Conservation (phyloP, 352 stramenopile genomes). For the Paralagenidium karlingii region DNA sequence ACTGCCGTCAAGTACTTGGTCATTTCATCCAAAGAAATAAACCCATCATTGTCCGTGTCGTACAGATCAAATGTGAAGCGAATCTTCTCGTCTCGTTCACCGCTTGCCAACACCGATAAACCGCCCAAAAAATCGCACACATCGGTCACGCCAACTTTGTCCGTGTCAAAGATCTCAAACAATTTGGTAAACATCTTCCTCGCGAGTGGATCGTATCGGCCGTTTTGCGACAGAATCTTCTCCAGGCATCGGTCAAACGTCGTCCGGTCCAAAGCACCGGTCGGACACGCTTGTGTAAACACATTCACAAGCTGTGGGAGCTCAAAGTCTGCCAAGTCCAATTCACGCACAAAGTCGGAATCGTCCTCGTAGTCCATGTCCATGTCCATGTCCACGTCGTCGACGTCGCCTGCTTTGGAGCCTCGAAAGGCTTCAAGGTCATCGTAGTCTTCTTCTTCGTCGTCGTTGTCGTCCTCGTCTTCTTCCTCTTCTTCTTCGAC, state of each 20-base stretch:
- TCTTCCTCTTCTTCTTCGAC: too few relatives aligned
- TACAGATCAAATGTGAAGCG: conserved; percentile 77
- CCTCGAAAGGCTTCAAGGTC: too few relatives aligned
- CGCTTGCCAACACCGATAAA: conserved; percentile 68
- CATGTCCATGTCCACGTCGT: too few relatives aligned
- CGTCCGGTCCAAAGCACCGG: conserved; percentile 43
- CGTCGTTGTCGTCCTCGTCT: too few relatives aligned
- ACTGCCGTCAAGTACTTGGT: conserved; percentile 13
- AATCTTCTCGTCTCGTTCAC: conserved; percentile 78
- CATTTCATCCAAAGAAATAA: conserved; percentile 15
- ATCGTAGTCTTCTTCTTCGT: too few relatives aligned
- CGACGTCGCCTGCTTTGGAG: too few relatives aligned
- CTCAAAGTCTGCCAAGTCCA: conserved; percentile 72
- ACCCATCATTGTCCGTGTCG: conserved; percentile 29
- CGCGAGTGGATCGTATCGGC: conserved; percentile 56
- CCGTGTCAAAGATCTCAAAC: conserved; percentile 66
- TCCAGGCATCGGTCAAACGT: conserved; percentile 62
- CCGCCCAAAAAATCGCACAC: conserved; percentile 71
- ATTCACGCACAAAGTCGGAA: too few relatives aligned
- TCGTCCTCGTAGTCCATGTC: too few relatives aligned
- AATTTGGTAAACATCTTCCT: conserved; percentile 62
- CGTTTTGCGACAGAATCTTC: conserved; percentile 72
- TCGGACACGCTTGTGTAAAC: conserved; percentile 68
- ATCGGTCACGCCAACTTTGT: conserved; percentile 52
- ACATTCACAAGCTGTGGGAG: conserved; percentile 71